phyloP scores from a whole-genome alignment of 2,329 filamentous ascomycete genomes.

The Juglanconis juglandina region DNA sequence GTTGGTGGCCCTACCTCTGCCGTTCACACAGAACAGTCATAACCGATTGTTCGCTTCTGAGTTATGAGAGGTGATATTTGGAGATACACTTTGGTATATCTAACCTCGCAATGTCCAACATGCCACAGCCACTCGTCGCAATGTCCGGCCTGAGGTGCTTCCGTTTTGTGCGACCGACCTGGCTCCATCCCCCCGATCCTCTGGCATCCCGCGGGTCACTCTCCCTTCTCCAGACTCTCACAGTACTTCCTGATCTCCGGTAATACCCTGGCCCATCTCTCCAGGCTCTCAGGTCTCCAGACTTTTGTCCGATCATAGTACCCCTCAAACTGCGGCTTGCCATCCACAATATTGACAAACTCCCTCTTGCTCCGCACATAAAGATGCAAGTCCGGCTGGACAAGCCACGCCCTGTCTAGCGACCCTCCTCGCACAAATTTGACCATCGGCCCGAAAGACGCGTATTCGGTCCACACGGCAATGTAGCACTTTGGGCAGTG shows the following conservation, averaged over 20 bases:
- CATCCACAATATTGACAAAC: slow-evolving; percentile 36
- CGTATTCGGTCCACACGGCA: slow-evolving; percentile 41
- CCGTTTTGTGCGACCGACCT: too few species aligned
- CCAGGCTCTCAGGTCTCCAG: slow-evolving; percentile 31
- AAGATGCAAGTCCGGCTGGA: slow-evolving; percentile 45
- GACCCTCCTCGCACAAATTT: slow-evolving; percentile 42
- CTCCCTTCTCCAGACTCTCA: neutral
- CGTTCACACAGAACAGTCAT: too few species aligned
- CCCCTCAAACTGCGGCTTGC: slow-evolving; percentile 33
- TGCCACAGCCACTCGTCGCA: neutral
- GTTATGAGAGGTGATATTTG: neutral
- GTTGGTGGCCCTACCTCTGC: neutral
- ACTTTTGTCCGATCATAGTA: slow-evolving; percentile 33
- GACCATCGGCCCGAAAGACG: slow-evolving; percentile 27
- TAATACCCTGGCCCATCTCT: slow-evolving; percentile 27
- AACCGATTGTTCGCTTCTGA: neutral
- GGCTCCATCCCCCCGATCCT: neutral
- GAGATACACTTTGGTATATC: neutral
- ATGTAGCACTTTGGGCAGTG: slow-evolving; percentile 41
- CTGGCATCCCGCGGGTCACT: neutral
- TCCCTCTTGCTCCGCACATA: slow-evolving; percentile 35
- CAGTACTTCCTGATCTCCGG: slow-evolving; percentile 17
- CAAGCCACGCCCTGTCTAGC: slow-evolving; percentile 35
- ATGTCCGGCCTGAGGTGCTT: neutral
- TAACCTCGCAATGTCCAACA: neutral